These are phyloP conservation scores for Xanthoparmelia taractica DNA, from an alignment of 495 filamentous ascomycete genomes.

Conservation along the genomic window DNA sequence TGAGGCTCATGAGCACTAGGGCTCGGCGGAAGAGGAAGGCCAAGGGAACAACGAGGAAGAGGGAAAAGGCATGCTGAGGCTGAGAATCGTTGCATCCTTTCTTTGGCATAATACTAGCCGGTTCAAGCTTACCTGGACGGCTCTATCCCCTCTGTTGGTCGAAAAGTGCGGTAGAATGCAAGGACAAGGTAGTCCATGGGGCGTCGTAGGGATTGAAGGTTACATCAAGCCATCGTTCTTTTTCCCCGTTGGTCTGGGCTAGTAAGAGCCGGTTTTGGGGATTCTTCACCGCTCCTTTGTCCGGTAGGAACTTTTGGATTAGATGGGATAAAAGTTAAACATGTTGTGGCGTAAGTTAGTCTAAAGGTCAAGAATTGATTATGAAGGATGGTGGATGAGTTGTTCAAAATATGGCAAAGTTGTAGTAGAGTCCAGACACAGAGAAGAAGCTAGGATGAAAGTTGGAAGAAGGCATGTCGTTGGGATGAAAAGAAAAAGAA, in stretches of 20 bases:
- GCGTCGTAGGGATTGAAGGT: not conserved
- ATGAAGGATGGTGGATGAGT: constrained; percentile 17
- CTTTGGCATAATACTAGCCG: too few species aligned
- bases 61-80: not conserved
- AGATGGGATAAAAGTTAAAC: constrained; percentile 20
- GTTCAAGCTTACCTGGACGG: not conserved
- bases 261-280: not conserved
- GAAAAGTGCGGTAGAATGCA: not conserved
- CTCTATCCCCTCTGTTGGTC: not conserved
- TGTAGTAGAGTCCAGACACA: not conserved
- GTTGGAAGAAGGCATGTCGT: not conserved
- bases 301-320: constrained; percentile 1
- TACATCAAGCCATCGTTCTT: not conserved
- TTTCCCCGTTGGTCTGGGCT: not conserved
- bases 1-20: not conserved
- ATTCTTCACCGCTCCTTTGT: constrained; percentile 20
- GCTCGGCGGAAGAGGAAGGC: not conserved
- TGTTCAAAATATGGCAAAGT: constrained; percentile 22
- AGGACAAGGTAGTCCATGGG: not conserved
- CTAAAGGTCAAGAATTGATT: constrained; percentile 1
- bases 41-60: not conserved
- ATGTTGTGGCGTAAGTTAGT: constrained; percentile 12
- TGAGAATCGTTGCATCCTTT: not conserved
- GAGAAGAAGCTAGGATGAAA: not conserved
- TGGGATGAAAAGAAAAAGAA: not conserved